Base-by-base conservation (phyloP, 805 yeast genomes). In the Ogataea trehalophila region DNA sequence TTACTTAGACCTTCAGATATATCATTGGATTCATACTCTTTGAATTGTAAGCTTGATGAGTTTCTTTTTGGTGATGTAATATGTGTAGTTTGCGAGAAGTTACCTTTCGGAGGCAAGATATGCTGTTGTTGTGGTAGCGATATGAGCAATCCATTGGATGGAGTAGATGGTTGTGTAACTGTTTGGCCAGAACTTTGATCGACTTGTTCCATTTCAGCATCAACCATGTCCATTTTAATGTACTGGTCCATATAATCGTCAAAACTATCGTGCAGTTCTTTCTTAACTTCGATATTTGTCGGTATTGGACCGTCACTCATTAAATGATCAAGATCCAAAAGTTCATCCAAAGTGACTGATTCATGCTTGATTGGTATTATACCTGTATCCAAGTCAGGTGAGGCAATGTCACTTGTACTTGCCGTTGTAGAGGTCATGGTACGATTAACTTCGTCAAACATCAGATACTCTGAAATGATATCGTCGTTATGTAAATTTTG, bases 181-280 rank as follows among this genome's bases (percentile, higher is more conserved):
- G 31, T 26, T 9, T 26, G 4, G 9, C 9, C 31, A 26, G 31
- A 26, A 9, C 31, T 26, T 26, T 26, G 31, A 26, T 26, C 22
- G 20, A 13, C 9, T 13, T 33, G 45, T 22, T 43, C 45, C 14
- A 29, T 22, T 7, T 33, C 43, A 31, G 43, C 18, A 18, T 48
- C 48, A 23, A 52, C 49, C 58, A 56, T 45, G 20, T 56, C 58
- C 51, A 56, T 39, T 35, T 49, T 50, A 29, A 56, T 53, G 39
- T 54, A 56, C 29, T 56, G 55, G 40, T 45, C 46, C 29, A 56
- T 40, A 41, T 56, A 56, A 5, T 52, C 58, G 46, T 56, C 57
- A 33, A 50, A 44, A 20, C 39, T 41, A 20, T 51, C 48, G 14
- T 33, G 22, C 23, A 44, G 50, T 34, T 38, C 42, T 26, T 23